Evolutionary conservation across 2,329 filamentous ascomycete genomes (phyloP).

Genomic region (Alternaria triticina): DNA sequence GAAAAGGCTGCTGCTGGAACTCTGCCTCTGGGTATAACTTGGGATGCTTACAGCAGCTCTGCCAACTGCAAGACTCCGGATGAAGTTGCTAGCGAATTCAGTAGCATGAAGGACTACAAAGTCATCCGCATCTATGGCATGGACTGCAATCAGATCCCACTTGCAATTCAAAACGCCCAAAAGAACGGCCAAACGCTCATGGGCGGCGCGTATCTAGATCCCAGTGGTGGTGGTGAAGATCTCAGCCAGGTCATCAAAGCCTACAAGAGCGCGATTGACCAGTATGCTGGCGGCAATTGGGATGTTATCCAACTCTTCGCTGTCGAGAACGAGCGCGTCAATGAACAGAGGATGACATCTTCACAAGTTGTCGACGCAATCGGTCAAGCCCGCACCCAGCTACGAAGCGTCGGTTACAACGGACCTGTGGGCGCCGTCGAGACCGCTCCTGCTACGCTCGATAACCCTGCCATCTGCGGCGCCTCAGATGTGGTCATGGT

Average conservation of each 20-base stretch:
- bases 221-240: slow-evolving; percentile 48
- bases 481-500: slow-evolving; percentile 79
- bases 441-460: slow-evolving; percentile 72
- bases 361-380: slow-evolving; percentile 65
- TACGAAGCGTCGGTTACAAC: slow-evolving; percentile 69
- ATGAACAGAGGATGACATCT: slow-evolving; percentile 57
- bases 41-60: slow-evolving; percentile 37
- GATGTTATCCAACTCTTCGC: slow-evolving; percentile 71
- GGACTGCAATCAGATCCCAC: slow-evolving; percentile 75
- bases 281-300: slow-evolving; percentile 64
- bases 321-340: slow-evolving; percentile 82
- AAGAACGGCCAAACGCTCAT: slow-evolving; percentile 73
- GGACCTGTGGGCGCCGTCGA: slow-evolving; percentile 83
- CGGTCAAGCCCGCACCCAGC: slow-evolving; percentile 60
- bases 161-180: slow-evolving; percentile 67
- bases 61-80: slow-evolving; percentile 67
- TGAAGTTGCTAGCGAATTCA: slow-evolving; percentile 71
- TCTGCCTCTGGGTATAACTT: slow-evolving; percentile 42
- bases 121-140: slow-evolving; percentile 79
- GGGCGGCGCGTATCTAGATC: slow-evolving; percentile 73
- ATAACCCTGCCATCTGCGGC: slow-evolving; percentile 72
- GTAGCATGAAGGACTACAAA: slow-evolving; percentile 63
- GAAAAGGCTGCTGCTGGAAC: neutral
- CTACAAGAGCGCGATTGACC: slow-evolving; percentile 64
- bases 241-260: slow-evolving; percentile 61